Conservation (phyloP, 2,329 filamentous ascomycete genomes). For the Colletotrichum musae region DNA sequence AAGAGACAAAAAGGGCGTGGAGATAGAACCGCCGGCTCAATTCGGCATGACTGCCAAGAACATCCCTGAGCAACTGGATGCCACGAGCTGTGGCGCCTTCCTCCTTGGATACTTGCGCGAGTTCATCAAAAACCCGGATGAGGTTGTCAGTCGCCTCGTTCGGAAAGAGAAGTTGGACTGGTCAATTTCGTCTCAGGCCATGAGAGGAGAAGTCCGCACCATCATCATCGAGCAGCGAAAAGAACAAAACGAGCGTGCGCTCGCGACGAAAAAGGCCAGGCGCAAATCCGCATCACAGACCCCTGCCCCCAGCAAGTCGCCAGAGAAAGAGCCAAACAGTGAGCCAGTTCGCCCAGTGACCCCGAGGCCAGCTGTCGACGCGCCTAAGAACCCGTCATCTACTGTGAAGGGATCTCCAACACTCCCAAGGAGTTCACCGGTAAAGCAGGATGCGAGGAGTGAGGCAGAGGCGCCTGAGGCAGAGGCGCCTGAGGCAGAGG, state of each 20-base stretch:
- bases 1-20: conserved; percentile 67
- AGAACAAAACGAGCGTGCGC: conserved; percentile 70
- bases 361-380: conserved; percentile 33
- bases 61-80: conserved; percentile 87
- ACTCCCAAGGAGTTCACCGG: neutral
- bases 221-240: conserved; percentile 75
- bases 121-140: conserved; percentile 82
- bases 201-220: conserved; percentile 76
- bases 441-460: neutral
- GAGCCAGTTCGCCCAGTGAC: conserved; percentile 22
- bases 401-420: conserved; percentile 30
- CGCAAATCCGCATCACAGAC: conserved; percentile 48
- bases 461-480: neutral
- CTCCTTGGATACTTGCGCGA: conserved; percentile 87
- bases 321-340: conserved; percentile 5
- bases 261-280: conserved; percentile 55
- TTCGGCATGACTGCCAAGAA: conserved; percentile 77
- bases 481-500: neutral
- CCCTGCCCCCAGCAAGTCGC: conserved; percentile 31
- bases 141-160: conserved; percentile 78
- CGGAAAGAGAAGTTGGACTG: conserved; percentile 66
- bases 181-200: conserved; percentile 69
- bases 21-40: conserved; percentile 53
- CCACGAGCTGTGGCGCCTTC: conserved; percentile 90
- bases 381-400: conserved; percentile 39